Base-by-base conservation (phyloP, 495 filamentous ascomycete species). In the Hypoxylon cercidicola region DNA sequence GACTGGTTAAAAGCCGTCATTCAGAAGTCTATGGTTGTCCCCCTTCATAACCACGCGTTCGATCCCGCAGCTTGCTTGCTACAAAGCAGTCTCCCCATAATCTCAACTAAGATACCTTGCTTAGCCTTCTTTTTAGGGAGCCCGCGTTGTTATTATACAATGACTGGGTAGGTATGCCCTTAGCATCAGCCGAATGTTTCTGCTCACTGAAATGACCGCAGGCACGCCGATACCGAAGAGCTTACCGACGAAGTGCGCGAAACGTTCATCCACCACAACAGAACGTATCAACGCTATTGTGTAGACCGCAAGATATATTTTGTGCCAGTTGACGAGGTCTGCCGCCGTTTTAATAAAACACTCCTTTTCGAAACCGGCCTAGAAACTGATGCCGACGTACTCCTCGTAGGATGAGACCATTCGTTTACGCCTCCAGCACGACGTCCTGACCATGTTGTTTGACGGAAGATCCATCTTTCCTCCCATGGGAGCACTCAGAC, bases 301-400 rank as follows among this genome's bases (percentile, higher is more conserved):
- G 76, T 97, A 55, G 86, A 91, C 32, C 83, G 91, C 58, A 79
- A 79, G 34, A 86, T 88, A 63, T 93, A 92, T 68, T 90, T 92
- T 64, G 87, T 88, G 30, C 94, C 94, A 1, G 81, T 95, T 18
- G 94, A 98, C 76, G 89, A 94, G 79, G 94, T 96, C 52, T 52
- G 55, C 49, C 57, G 35, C 53, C 25, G 52, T 28, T 28, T 28
- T 48, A 51, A 16, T 34, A 48, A 37, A 62, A 37, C 32, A 43
- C 53, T 48, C 59, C 59, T 62, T 62, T 62, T 62, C 59, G 43
- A 62, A 39, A 20, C 20, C 58, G n/a, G 28, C 34, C 53, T 41
- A 46, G 35, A 60, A 60, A 45, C 51, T 62, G 16, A 54, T 59
- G 55, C 64, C 70, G 44, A 72, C 49, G 41, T 28, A 49, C 55